These are phyloP conservation scores for Cephaloascus fragrans DNA, from an alignment of 805 yeast species.

Conservation along the genomic window DNA sequence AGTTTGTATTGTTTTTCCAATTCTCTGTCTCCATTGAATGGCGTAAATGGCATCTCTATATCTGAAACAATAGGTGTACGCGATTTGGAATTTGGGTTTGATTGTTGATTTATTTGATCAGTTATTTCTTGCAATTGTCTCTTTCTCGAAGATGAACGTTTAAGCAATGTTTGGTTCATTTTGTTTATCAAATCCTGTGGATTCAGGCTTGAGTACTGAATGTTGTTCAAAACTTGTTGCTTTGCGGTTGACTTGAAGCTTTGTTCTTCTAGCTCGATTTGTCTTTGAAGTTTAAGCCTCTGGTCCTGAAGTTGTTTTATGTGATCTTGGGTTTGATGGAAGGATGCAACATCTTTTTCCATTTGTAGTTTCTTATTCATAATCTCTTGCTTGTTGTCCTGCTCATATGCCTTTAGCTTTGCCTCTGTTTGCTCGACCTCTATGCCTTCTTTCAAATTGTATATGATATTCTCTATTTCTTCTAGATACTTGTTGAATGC, in stretches of 20 bases:
- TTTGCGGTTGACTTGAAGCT: slow-evolving; percentile 29
- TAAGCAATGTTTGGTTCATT: slow-evolving; percentile 15
- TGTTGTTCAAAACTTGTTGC: slow-evolving; percentile 28
- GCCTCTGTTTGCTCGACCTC: slow-evolving; percentile 64
- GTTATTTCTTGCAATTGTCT: slow-evolving; percentile 41
- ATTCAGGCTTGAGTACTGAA: slow-evolving; percentile 19
- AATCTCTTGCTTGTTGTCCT: slow-evolving; percentile 65
- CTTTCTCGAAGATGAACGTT: slow-evolving; percentile 23
- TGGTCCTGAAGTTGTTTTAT: slow-evolving; percentile 46
- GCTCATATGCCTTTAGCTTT: slow-evolving; percentile 58
- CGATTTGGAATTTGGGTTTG: background rate
- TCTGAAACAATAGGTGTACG: slow-evolving; percentile 15
- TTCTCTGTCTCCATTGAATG: slow-evolving; percentile 86
- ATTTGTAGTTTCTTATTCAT: slow-evolving; percentile 65
- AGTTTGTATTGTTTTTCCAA: slow-evolving; percentile 36
- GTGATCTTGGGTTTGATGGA: slow-evolving; percentile 46
- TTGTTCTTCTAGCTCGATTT: slow-evolving; percentile 35
- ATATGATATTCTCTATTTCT: slow-evolving; percentile 70
- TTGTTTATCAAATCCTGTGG: slow-evolving; percentile 32
- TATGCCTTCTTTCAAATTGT: slow-evolving; percentile 60
- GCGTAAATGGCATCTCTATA: slow-evolving; percentile 64
- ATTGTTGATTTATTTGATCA: slow-evolving; percentile 36
- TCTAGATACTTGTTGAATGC: slow-evolving; percentile 76
- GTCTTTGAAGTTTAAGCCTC: slow-evolving; percentile 59
- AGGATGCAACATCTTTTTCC: slow-evolving; percentile 61